Evolutionary conservation across 2,329 filamentous ascomycete species (phyloP), one percentile per base, ranked within the genome.

Genomic region (Epichloe hybrida): DNA sequence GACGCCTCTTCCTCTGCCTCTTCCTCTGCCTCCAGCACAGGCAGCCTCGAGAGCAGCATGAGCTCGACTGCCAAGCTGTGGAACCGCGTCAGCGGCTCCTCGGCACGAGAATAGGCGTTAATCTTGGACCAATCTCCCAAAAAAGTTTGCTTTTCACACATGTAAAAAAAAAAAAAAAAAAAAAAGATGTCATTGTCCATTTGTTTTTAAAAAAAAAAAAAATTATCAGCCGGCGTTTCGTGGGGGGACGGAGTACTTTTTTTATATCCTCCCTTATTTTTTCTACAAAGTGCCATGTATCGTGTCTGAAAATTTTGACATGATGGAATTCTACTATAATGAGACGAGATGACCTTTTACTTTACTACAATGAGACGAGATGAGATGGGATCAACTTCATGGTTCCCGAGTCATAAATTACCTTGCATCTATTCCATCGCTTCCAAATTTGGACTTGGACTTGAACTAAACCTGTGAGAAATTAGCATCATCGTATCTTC

Each of bases 251-350:
- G 27, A 31, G 7, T 9, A 31, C 2, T 3, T 9, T 9, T 9
- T 46, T 69, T 72, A 65, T 66, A 69, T 71, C 67, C 65, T 61
- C 55, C 54, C 49, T 48, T 31, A n/a, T 23, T 37, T 46, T 46
- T 35, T 20, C 12, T 31, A 40, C n/a, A 44, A 39, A 48, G 50
- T 21, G 51, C 39, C 23, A 34, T 48, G 21, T 50, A 38, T 43
- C 27, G 38, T 47, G 21, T 41, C 21, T 21, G 11, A 21, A 17
- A n/a, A 21, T 8, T n/a, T 36, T 31, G 31, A 2, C 31, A 11
- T 9, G 31, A 31, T 31, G 27, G 27, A 31, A 31, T 11, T 31
- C 8, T 45, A 13, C 46, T 15, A n/a, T 12, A 4, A 27, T 27
- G 23, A 27, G 23, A 27, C 23, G 23, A 27, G 23, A 27, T 23